Conservation (phyloP, 768 basidiomycete genomes). For the Suillus decipiens region DNA sequence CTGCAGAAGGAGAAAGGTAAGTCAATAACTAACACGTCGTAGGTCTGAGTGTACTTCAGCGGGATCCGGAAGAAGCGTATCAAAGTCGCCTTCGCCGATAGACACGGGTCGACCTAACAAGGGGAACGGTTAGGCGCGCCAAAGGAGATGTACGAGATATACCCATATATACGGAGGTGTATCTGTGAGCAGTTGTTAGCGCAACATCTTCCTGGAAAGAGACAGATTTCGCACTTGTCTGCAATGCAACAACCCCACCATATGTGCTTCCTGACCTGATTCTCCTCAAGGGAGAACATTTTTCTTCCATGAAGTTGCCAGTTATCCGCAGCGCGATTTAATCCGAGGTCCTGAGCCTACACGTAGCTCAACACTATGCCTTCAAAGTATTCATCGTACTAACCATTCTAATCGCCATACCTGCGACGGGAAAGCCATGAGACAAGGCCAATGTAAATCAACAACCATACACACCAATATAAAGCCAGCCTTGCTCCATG, state of each 20-base stretch:
- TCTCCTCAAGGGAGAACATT: conserved; percentile 66
- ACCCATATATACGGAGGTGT: conserved; percentile 79
- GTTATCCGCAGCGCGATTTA: conserved; percentile 75
- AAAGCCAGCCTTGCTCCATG: conserved; percentile 88
- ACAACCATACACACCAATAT: conserved; percentile 51
- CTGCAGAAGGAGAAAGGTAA: conserved; percentile 36
- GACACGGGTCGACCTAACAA: conserved; percentile 61
- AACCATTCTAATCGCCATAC: conserved; percentile 79
- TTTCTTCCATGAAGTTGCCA: conserved; percentile 68
- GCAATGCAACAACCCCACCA: conserved; percentile 79
- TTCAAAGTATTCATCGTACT: conserved; percentile 13
- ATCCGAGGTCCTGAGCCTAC: conserved; percentile 77
- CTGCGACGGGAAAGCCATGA: conserved; percentile 29
- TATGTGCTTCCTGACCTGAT: conserved; percentile 70
- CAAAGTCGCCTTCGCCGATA: conserved; percentile 70
- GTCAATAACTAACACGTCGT: conserved; percentile 9
- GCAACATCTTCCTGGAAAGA: conserved; percentile 7
- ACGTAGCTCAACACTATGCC: conserved; percentile 11
- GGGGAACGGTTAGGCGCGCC: conserved; percentile 15
- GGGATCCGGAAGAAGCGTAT: conserved; percentile 60
- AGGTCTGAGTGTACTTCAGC: conserved; percentile 44
- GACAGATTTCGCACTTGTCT: conserved; percentile 55
- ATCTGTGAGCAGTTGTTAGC: conserved; percentile 39
- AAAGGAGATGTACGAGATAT: conserved; percentile 11
- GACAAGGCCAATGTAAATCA: not conserved